Percentiles rank a stretch among this genome's conserved stretches.
These are phyloP conservation scores for Herpetospermum pedunculosum DNA, from an alignment of 306 rosid species.

Conservation along the genomic window DNA sequence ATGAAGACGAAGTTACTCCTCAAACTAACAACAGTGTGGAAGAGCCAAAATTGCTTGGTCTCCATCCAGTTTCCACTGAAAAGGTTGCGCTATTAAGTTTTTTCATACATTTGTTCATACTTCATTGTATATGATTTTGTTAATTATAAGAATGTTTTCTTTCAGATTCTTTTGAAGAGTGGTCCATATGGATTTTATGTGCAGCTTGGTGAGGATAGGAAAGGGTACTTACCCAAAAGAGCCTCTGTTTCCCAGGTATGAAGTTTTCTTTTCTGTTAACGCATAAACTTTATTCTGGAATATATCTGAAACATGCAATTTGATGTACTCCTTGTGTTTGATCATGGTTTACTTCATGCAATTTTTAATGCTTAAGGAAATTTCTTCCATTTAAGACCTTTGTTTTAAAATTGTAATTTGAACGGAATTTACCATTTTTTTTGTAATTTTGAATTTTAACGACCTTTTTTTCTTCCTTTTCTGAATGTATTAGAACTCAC, in stretches of 20 bases:
- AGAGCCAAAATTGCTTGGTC: constrained; percentile 72
- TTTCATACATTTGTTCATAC: constrained; percentile 14
- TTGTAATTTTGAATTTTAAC: neutral
- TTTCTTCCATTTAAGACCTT: neutral
- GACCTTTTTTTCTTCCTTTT: neutral
- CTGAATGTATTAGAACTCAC: neutral
- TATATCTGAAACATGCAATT: neutral
- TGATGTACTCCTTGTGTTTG: neutral
- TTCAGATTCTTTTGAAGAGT: constrained; percentile 70
- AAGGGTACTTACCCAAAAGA: constrained; percentile 64
- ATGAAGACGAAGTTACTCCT: constrained; percentile 49
- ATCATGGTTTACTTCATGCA: neutral
- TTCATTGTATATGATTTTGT: constrained; percentile 7
- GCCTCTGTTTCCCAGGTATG: constrained; percentile 72
- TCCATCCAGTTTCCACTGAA: constrained; percentile 49
- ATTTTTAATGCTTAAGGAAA: neutral
- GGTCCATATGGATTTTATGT: constrained; percentile 90
- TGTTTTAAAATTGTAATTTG: neutral
- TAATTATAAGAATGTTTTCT: neutral
- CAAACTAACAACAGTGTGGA: constrained; percentile 24
- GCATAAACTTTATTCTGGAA: neutral
- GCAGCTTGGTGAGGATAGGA: constrained; percentile 92
- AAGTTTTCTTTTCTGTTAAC: neutral
- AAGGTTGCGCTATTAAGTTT: constrained; percentile 38
- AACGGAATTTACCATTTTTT: neutral